phyloP scores from a whole-genome alignment of 352 stramenopile genomes.

The Phytopythium ostracodes region DNA sequence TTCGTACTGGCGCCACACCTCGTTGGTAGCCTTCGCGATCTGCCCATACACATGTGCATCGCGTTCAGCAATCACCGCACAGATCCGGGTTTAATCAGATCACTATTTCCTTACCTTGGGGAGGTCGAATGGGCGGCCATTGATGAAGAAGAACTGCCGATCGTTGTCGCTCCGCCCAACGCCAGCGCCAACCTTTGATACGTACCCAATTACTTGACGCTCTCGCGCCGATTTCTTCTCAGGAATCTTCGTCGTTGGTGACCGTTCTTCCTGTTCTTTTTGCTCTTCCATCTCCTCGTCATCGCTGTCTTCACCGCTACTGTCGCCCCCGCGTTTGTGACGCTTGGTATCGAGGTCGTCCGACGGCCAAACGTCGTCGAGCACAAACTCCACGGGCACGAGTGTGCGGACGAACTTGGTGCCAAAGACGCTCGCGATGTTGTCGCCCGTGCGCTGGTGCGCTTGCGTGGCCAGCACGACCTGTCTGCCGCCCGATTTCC shows the following conservation, averaged over 20 bases:
- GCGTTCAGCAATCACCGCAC: background rate
- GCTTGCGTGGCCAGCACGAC: slow-evolving; percentile 64
- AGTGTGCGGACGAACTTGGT: slow-evolving; percentile 90
- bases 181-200: slow-evolving; percentile 65
- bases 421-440: slow-evolving; percentile 89
- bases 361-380: slow-evolving; percentile 23
- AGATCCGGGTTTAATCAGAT: background rate
- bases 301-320: slow-evolving; percentile 13
- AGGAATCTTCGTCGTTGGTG: background rate
- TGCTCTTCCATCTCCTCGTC: slow-evolving; percentile 4
- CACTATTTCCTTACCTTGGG: slow-evolving; percentile 43
- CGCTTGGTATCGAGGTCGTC: slow-evolving; percentile 14
- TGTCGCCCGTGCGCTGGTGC: slow-evolving; percentile 70
- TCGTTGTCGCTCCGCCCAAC: slow-evolving; percentile 84
- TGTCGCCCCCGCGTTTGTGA: slow-evolving; percentile 12
- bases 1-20: slow-evolving; percentile 90
- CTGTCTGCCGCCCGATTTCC: slow-evolving; percentile 44
- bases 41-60: slow-evolving; percentile 13
- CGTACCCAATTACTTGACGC: slow-evolving; percentile 54
- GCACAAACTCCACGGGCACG: slow-evolving; percentile 60
- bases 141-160: slow-evolving; percentile 96
- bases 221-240: slow-evolving; percentile 1
- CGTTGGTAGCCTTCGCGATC: slow-evolving; percentile 75
- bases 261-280: slow-evolving; percentile 15
- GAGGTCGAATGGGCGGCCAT: slow-evolving; percentile 93